Conservation (phyloP, 176 grass and related monocot genomes). For the bread wheat (Triticum aestivum) region DNA sequence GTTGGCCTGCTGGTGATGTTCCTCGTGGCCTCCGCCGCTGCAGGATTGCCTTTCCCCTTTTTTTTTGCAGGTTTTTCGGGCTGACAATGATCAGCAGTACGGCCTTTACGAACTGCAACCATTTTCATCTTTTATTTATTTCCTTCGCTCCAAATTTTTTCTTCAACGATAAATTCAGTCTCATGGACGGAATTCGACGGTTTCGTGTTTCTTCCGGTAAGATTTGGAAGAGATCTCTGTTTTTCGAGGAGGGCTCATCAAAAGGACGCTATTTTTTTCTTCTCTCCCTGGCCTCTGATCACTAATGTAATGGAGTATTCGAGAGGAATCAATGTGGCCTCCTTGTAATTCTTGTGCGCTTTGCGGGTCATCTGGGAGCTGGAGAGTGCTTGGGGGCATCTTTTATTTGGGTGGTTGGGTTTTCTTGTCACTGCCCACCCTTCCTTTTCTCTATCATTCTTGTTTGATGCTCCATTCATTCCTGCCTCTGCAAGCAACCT, state of each 20-base stretch:
- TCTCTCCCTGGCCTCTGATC: slow-evolving; percentile 11
- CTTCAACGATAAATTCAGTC: neutral
- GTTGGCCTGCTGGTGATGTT: neutral
- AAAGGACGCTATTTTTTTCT: neutral
- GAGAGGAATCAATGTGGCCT: slow-evolving; percentile 31
- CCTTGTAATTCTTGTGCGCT: slow-evolving; percentile 35
- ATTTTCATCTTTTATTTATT: neutral
- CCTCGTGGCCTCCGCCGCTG: neutral
- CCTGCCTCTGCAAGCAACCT: slow-evolving; percentile 41
- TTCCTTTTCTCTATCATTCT: slow-evolving; percentile 30
- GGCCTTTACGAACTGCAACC: neutral
- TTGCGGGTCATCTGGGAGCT: slow-evolving; percentile 21
- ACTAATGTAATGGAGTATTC: neutral
- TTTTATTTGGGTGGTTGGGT: slow-evolving; percentile 49
- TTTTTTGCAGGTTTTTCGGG: slow-evolving; percentile 8
- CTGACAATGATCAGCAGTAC: neutral
- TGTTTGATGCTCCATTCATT: slow-evolving; percentile 28
- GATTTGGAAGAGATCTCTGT: neutral
- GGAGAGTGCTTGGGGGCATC: slow-evolving; percentile 43
- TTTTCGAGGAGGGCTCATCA: neutral
- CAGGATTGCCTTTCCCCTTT: slow-evolving; percentile 6
- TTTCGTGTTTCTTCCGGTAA: neutral
- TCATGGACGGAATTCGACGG: neutral
- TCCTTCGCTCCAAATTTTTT: neutral
- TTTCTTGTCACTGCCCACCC: slow-evolving; percentile 44